Conservation (phyloP, 2,329 filamentous ascomycete species). For the Cryphonectria naterciae region DNA sequence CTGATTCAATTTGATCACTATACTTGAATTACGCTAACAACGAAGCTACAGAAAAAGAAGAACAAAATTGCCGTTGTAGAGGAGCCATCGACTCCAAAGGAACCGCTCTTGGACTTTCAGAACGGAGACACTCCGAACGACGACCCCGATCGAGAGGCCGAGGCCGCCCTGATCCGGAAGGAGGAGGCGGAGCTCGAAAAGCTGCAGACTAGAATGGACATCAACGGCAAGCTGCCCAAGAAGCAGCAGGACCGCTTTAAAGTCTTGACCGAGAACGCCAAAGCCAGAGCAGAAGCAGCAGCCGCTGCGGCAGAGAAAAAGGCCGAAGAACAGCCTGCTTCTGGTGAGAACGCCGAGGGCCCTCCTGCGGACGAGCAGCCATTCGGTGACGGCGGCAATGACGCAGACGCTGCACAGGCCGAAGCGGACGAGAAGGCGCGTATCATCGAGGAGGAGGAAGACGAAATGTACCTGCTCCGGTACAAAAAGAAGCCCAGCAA, state of each 20-base stretch:
- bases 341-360: background rate
- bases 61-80: slow-evolving; percentile 31
- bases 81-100: slow-evolving; percentile 29
- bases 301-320: slow-evolving; percentile 6
- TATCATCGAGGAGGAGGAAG: slow-evolving; percentile 23
- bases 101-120: slow-evolving; percentile 14
- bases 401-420: slow-evolving; percentile 32
- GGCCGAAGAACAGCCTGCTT: background rate
- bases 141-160: slow-evolving; percentile 17
- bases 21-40: background rate
- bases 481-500: slow-evolving; percentile 22
- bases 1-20: background rate
- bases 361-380: background rate
- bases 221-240: slow-evolving; percentile 14
- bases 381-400: background rate
- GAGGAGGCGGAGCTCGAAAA: slow-evolving; percentile 40
- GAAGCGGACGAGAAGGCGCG: slow-evolving; percentile 32
- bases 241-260: slow-evolving; percentile 24
- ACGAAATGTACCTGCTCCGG: slow-evolving; percentile 15
- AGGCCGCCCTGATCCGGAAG: slow-evolving; percentile 28
- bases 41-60: slow-evolving; percentile 34
- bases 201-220: slow-evolving; percentile 25
- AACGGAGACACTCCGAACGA: background rate
- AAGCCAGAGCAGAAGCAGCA: slow-evolving; percentile 18
- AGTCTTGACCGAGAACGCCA: slow-evolving; percentile 22